Base-by-base conservation (phyloP, 495 filamentous ascomycete genomes). In the Tuber microsphaerosporum region DNA sequence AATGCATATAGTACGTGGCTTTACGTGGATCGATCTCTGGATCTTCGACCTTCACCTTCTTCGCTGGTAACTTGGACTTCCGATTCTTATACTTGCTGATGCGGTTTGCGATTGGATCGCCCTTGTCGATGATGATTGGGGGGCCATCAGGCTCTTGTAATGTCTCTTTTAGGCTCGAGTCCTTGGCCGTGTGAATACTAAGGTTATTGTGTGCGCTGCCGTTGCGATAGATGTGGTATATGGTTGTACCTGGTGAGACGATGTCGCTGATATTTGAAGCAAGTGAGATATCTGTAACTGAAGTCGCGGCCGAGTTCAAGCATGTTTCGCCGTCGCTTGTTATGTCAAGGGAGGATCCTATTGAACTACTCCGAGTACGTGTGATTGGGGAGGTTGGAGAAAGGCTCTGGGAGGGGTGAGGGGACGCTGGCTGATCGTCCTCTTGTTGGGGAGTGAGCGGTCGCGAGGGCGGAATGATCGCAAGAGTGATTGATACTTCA, bases 1-100 rank as follows among this genome's bases (percentile, higher is more conserved):
- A 56, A 68, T 81, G 79, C 41, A 81, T 16, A 41, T 73, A 81
- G 46, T 81, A 81, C 45, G 73, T 51, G 31, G 79, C 77, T 56
- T 73, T 56, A 22, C 79, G 73, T 48, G 79, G 79, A 43, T 81
- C 79, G 9, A 61, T 75, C 48, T 77, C 70, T 41, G 69, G 69
- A 56, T 81, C 79, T 34, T 80, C 79, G 48, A 76, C 68, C 69
- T 77, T 73, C 14, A 78, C 42, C 46, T 69, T 74, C 65, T 77
- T 77, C 44, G 65, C 61, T 19, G 41, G 44, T 16, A 44, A 65
- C 14, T 65, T 34, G 26, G 56, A 65, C 56, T 65, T 65, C 56
- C 56, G 56, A 19, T 65, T 65, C 56, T 34, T 65, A 17, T 17
- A 65, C 26, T 65, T 65, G 0, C 14, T 31, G 26, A 65, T 65